These are phyloP conservation scores for Aspergillus candidus DNA, from an alignment of 2,329 filamentous ascomycete genomes.

Conservation along the genomic window DNA sequence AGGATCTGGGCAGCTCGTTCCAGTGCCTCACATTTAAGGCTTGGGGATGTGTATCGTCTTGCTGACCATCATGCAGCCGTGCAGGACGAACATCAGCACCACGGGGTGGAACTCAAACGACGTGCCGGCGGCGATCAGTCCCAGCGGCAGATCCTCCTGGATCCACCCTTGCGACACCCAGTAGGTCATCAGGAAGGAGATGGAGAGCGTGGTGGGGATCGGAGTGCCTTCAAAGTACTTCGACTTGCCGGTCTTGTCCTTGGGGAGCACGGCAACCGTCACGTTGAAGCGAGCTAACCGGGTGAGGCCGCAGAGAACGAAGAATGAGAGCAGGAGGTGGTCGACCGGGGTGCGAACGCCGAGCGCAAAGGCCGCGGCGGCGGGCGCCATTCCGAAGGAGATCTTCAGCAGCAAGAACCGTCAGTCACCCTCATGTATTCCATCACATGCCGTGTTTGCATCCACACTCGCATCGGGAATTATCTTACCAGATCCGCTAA, in stretches of 20 bases:
- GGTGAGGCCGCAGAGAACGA: constrained; percentile 90
- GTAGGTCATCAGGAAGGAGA: constrained; percentile 80
- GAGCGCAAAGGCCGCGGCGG: constrained; percentile 78
- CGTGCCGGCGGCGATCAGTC: constrained; percentile 61
- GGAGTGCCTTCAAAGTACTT: constrained; percentile 96
- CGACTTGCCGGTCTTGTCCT: constrained; percentile 85
- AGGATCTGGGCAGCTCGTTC: constrained; percentile 8
- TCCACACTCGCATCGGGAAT: not conserved
- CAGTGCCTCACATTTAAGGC: constrained; percentile 41
- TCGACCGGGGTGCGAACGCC: constrained; percentile 80
- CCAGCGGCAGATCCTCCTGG: constrained; percentile 69
- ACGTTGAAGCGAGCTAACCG: constrained; percentile 97
- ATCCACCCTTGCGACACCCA: constrained; percentile 81
- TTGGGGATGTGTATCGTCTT: constrained; percentile 94
- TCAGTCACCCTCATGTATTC: constrained; percentile 4
- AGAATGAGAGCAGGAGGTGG: constrained; percentile 73
- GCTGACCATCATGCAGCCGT: constrained; percentile 91
- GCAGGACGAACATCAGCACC: constrained; percentile 72
- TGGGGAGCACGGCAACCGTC: constrained; percentile 80
- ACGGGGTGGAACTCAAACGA: constrained; percentile 77
- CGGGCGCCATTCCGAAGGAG: constrained; percentile 89
- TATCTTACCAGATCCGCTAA: constrained; percentile 78
- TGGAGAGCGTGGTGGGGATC: constrained; percentile 79
- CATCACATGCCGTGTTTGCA: too few relatives aligned
- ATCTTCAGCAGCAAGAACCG: constrained; percentile 53